These are phyloP conservation scores for Nissolia schottii DNA, from an alignment of 306 rosid genomes.

Conservation along the genomic window DNA sequence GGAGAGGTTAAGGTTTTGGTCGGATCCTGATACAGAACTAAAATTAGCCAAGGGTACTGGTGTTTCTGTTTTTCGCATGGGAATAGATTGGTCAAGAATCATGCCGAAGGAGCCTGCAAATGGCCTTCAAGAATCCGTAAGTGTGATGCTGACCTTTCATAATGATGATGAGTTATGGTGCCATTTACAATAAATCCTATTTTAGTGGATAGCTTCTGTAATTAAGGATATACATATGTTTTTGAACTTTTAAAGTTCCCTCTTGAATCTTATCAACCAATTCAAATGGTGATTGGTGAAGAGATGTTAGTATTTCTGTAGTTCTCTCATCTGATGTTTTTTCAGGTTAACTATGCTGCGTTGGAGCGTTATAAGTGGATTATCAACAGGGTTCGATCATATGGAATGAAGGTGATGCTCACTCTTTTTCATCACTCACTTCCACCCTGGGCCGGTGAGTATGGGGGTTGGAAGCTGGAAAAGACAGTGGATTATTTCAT, in stretches of 20 bases:
- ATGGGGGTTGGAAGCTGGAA: constrained; percentile 98
- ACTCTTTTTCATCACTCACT: constrained; percentile 96
- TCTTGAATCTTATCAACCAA: constrained; percentile 9
- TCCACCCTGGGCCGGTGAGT: constrained; percentile 92
- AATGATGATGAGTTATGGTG: constrained; percentile 12
- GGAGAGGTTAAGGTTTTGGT: constrained; percentile 97
- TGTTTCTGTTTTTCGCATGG: constrained; percentile 81
- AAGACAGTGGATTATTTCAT: constrained; percentile 90
- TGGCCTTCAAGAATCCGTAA: constrained; percentile 61
- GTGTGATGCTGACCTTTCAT: constrained; percentile 34
- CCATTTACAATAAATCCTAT: background rate
- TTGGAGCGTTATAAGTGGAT: constrained; percentile 97
- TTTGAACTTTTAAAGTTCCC: background rate
- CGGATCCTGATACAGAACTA: constrained; percentile 93
- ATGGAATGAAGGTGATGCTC: constrained; percentile 98
- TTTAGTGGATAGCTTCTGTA: background rate
- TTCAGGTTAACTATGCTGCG: constrained; percentile 87
- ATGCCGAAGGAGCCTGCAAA: constrained; percentile 79
- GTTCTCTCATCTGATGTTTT: constrained; percentile 5
- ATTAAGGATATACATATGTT: background rate
- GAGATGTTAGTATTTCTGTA: constrained; percentile 13
- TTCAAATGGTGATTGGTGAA: background rate
- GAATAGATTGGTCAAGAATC: constrained; percentile 92
- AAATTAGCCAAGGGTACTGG: constrained; percentile 87
- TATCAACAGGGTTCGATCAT: constrained; percentile 65